Conservation (phyloP, 805 yeast species). For the Ogataea philodendri region DNA sequence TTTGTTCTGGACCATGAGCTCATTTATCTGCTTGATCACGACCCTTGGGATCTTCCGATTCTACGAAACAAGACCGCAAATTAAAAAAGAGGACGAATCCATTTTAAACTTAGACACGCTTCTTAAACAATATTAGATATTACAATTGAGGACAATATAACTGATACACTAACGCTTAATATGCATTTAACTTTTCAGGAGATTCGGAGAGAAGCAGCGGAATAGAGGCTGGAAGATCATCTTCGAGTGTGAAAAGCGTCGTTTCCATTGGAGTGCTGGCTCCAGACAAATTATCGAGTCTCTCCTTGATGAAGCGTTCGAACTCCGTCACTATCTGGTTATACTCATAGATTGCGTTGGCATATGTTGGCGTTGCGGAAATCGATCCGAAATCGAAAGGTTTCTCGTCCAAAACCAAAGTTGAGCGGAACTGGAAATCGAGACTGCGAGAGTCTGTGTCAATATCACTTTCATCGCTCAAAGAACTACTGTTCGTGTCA, state of each 20-base stretch:
- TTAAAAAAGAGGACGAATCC: constrained; percentile 13
- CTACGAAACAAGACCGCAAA: constrained; percentile 1
- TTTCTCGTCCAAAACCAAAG: constrained; percentile 6
- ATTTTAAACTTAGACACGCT: constrained; percentile 1
- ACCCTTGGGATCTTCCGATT: constrained; percentile 29
- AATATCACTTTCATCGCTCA: constrained; percentile 2
- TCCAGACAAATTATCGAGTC: constrained; percentile 10
- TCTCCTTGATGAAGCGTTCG: constrained; percentile 36
- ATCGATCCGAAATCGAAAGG: constrained; percentile 9
- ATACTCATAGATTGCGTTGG: constrained; percentile 51
- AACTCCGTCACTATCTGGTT: constrained; percentile 45
- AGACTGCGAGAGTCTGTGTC: constrained; percentile 9
- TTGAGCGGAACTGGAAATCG: constrained; percentile 11
- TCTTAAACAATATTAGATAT: constrained; percentile 2
- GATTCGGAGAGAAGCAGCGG: constrained; percentile 37
- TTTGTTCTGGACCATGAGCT: constrained; percentile 38
- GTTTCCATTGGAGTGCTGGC: constrained; percentile 5
- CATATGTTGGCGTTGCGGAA: neutral
- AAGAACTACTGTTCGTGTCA: constrained; percentile 3
- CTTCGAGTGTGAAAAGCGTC: constrained; percentile 12
- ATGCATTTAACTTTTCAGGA: constrained; percentile 29
- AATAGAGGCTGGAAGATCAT: constrained; percentile 20
- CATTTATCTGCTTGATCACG: constrained; percentile 32
- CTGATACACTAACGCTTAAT: constrained; percentile 7
- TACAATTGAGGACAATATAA: constrained; percentile 1